These are phyloP conservation scores for Diaporthe citrichinensis DNA, from an alignment of 2,329 filamentous ascomycete genomes.

Conservation along the genomic window DNA sequence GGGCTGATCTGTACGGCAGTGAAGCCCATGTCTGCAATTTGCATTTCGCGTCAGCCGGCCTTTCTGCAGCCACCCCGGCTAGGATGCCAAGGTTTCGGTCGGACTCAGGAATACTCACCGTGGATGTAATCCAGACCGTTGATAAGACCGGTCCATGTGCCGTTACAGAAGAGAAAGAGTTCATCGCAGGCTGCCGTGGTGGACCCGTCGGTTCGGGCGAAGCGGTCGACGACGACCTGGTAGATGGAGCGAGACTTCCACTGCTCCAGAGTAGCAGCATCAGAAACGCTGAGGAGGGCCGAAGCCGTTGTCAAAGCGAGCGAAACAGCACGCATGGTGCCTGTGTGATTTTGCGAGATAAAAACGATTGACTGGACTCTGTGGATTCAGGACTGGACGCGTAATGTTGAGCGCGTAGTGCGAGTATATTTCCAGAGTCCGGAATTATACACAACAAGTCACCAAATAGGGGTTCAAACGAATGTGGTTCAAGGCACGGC, in stretches of 20 bases:
- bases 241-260: constrained; percentile 72
- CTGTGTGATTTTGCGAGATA: not conserved
- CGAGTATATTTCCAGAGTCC: constrained; percentile 9
- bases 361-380: constrained; percentile 9
- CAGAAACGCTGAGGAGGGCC: constrained; percentile 45
- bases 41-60: constrained; percentile 11
- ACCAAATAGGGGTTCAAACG: constrained; percentile 34
- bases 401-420: constrained; percentile 28
- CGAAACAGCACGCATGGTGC: constrained; percentile 39
- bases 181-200: constrained; percentile 60
- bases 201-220: constrained; percentile 62
- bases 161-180: constrained; percentile 68
- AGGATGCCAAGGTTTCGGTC: not conserved
- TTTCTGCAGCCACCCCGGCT: constrained; percentile 11
- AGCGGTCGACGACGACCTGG: constrained; percentile 70
- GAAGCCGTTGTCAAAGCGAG: constrained; percentile 45
- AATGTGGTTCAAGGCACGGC: constrained; percentile 33
- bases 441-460: constrained; percentile 30
- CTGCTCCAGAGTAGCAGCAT: constrained; percentile 61
- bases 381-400: constrained; percentile 18
- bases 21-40: constrained; percentile 63
- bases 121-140: constrained; percentile 75
- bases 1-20: constrained; percentile 72
- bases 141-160: constrained; percentile 71
- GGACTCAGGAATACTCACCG: constrained; percentile 47